phyloP scores from a whole-genome alignment of 2,329 filamentous ascomycete genomes.

The Aspergillus ruber region DNA sequence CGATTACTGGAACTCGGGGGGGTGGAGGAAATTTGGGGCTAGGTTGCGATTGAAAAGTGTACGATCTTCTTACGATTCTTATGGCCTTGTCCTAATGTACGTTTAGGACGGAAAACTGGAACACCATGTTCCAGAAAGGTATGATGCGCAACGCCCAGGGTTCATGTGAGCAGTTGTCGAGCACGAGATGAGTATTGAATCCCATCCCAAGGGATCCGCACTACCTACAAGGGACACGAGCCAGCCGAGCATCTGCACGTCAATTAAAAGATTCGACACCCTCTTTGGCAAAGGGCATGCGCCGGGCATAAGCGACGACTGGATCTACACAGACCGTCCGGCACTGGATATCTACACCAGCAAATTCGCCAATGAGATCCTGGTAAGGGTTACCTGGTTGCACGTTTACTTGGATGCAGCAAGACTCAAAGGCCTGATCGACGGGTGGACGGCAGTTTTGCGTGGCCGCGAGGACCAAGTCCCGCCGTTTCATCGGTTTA shows the following conservation, averaged over 20 bases:
- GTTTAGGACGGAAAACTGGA: background rate
- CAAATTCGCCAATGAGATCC: slow-evolving; percentile 45
- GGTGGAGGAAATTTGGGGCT: slow-evolving; percentile 4
- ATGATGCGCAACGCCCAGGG: background rate
- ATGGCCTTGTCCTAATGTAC: background rate
- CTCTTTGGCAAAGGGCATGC: background rate
- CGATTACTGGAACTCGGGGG: slow-evolving; percentile 1
- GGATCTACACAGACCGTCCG: slow-evolving; percentile 38
- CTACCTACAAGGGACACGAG: too few relatives aligned
- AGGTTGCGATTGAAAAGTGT: background rate
- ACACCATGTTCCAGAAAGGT: slow-evolving; percentile 1
- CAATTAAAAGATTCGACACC: too few relatives aligned
- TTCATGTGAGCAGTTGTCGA: background rate
- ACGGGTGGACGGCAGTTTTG: slow-evolving; percentile 43
- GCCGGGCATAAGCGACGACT: slow-evolving; percentile 30
- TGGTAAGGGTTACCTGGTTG: slow-evolving; percentile 42
- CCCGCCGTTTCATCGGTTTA: slow-evolving; percentile 26
- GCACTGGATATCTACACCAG: slow-evolving; percentile 44
- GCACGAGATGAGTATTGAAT: background rate
- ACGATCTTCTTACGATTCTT: background rate
- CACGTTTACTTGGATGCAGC: slow-evolving; percentile 46
- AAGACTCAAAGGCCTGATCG: slow-evolving; percentile 38
- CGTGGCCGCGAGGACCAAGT: slow-evolving; percentile 40
- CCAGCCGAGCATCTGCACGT: too few relatives aligned
- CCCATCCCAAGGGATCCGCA: too few relatives aligned